Base-by-base conservation (phyloP, 768 basidiomycete species). In the Coprinopsis strossmayeri region DNA sequence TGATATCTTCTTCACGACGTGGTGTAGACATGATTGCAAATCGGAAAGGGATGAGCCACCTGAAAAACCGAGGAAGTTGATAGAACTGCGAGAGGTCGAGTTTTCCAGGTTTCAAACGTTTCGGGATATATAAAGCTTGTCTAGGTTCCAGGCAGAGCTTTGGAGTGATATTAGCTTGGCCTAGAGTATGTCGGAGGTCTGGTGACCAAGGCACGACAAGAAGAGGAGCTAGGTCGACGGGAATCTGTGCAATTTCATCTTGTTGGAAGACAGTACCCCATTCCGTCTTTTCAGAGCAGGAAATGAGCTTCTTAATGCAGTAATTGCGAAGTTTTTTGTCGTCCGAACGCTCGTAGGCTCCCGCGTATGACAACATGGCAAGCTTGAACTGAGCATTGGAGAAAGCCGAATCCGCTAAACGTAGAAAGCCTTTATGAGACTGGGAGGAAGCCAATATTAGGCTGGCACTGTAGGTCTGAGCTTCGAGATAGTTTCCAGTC, bases 11-110 rank as follows among this genome's bases (percentile, higher is more conserved):
- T 48, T 71, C 71, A 50, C 63, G 59, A 2, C 74, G 66, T 1
- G 79, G 81, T 0, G 76, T 81, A 0, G 81, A 81, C 77, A 81
- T 81, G 41, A 79, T 66, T 5, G 82, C 79, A 24, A 82, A 57
- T 45, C 74, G 68, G 56, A 72, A 76, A 3, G 81, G 80, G 26
- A 82, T 62, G 3, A 84, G 67, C 81, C 81, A 84, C 9, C 79
- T 69, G 58, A 82, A 81, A 61, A 77, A 81, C 5, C 79, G 72
- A 21, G 77, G 79, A 0, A 82, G 61, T 45, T 70, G 72, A 52
- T 65, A 68, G 35, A 64, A 66, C 0, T 20, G n/a, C 1, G 39
- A 30, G 24, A 38, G 25, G n/a, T 55, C 35, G 17, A 46, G 26
- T 7, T 27, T 30, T 11, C 41, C 41, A 23, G 21, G 38, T 17